Evolutionary conservation across 2,329 filamentous ascomycete species (phyloP).

Genomic region (Chalaropsis thielavioides): DNA sequence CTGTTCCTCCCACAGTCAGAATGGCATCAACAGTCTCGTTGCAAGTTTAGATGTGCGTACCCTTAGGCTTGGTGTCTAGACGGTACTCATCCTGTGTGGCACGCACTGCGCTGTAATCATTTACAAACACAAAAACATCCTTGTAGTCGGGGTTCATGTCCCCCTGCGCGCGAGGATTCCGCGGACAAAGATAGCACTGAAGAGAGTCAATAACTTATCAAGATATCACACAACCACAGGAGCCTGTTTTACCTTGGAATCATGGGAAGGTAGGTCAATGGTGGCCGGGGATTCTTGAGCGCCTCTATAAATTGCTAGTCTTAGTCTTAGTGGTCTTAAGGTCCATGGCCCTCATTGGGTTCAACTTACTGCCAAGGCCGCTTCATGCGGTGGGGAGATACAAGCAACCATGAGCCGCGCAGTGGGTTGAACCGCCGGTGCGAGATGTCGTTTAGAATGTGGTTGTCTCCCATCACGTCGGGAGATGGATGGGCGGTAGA

Average conservation of each 20-base stretch:
- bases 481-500: conserved; percentile 16
- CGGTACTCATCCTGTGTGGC: conserved; percentile 74
- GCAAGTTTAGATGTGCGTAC: conserved; percentile 18
- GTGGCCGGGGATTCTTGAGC: conserved; percentile 60
- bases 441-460: conserved; percentile 85
- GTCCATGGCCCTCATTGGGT: not conserved
- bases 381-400: conserved; percentile 93
- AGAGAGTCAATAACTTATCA: conserved; percentile 12
- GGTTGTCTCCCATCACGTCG: conserved; percentile 45
- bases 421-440: conserved; percentile 89
- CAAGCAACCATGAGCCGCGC: conserved; percentile 78
- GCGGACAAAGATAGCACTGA: conserved; percentile 85
- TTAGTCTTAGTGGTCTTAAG: not conserved
- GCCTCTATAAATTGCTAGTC: conserved; percentile 39
- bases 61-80: conserved; percentile 28
- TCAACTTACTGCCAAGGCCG: conserved; percentile 83
- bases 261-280: conserved; percentile 61
- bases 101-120: conserved; percentile 95
- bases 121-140: conserved; percentile 84
- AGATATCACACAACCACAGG: not conserved
- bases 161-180: conserved; percentile 77
- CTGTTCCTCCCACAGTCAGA: conserved; percentile 30
- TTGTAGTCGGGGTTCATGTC: conserved; percentile 76
- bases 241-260: conserved; percentile 43
- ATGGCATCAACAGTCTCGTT: not conserved